Evolutionary conservation across 192 early-diverging fungal species (phyloP), one percentile per base, ranked within the genome.

Genomic region (Neocallimastix lanati): DNA sequence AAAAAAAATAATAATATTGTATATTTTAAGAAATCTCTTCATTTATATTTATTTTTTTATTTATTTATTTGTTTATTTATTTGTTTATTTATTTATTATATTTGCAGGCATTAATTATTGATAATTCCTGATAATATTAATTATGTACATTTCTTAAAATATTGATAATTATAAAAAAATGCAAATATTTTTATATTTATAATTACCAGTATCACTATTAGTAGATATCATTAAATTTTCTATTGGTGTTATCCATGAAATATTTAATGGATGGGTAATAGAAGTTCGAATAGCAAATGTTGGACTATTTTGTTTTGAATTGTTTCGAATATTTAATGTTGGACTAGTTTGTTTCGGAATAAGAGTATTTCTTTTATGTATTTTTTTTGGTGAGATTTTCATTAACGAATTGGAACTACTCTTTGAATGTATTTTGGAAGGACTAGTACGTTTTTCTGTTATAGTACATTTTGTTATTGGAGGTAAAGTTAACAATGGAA

Each of bases 301-400:
- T 84, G 28, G 82, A 84, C 40, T 80, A 84, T 25, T 81, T 88
- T 38, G 38, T 67, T n/a, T 67, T n/a, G 50, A 16, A 37, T 37
- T 37, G 78, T 4, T 90, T 90, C 80, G 82, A 86, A 77, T 82
- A 85, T 77, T 85, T 86, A 78, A 83, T 88, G 50, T 88, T 91
- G 85, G 88, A 89, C 28, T 33, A 12, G 18, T n/a, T 67, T 67
- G 50, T n/a, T 67, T 67, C n/a, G 50, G 50, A 67, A 11, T 16
- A 67, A 27, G 25, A 3, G 50, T n/a, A 67, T 67, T 67, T 67
- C 50, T 67, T 67, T 67, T 67, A 67, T 67, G n/a, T 67, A 67
- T 11, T n/a, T 67, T 67, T 21, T 67, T 67, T 67, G 50, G 25
- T n/a, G 50, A 67, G 5, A 67, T 1, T 67, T 67, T 67, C 50